phyloP scores from a whole-genome alignment of 2,329 filamentous ascomycete species.

The Aureobasidium sp. region DNA sequence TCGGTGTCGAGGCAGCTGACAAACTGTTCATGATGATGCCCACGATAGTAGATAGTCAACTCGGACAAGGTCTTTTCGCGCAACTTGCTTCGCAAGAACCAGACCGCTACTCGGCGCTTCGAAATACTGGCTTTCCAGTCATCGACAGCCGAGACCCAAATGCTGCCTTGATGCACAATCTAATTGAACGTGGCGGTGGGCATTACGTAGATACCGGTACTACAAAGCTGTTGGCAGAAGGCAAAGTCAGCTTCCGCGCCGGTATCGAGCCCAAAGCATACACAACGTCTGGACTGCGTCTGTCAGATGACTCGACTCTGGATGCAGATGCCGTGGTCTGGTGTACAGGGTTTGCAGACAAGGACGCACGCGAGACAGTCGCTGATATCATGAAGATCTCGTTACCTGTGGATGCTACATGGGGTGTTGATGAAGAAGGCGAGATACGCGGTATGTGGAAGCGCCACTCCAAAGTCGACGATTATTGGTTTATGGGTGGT shows the following conservation, averaged over 20 bases:
- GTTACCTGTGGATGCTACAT: not conserved
- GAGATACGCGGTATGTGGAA: constrained; percentile 1
- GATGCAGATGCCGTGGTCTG: not conserved
- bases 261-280: not conserved
- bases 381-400: not conserved
- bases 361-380: not conserved
- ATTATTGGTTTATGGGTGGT: not conserved
- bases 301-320: not conserved
- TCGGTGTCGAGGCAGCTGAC: constrained; percentile 21
- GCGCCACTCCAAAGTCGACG: not conserved
- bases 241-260: constrained; percentile 19
- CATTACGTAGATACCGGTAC: constrained; percentile 35
- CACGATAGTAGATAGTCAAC: not conserved
- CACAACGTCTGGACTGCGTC: not conserved
- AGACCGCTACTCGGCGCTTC: constrained; percentile 28
- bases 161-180: constrained; percentile 21
- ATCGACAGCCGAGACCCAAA: constrained; percentile 24
- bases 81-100: constrained; percentile 24
- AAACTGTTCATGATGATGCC: constrained; percentile 8
- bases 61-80: not conserved
- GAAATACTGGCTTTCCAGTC: constrained; percentile 30
- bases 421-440: not conserved
- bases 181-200: constrained; percentile 31
- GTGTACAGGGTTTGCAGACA: not conserved
- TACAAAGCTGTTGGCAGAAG: constrained; percentile 26